Evolutionary conservation across 805 yeast species (phyloP).

Genomic region (Myxozyma neglecta): DNA sequence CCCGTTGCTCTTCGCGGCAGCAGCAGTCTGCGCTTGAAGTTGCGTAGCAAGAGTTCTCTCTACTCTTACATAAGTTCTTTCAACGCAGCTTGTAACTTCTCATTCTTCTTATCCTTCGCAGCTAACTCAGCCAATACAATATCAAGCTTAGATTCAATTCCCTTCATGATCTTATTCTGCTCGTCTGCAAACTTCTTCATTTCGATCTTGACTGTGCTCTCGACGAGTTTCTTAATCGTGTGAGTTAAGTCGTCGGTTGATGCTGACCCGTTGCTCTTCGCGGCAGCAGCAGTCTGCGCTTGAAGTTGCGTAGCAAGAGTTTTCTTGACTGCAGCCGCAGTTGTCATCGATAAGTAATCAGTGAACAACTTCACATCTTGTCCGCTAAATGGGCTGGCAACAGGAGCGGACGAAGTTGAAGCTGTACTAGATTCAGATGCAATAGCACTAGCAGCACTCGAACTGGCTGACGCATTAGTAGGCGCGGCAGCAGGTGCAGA

Average conservation of each 20-base stretch:
- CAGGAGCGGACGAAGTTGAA: not conserved
- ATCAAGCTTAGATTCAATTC: slow-evolving; percentile 12
- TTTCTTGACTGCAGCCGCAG: slow-evolving; percentile 7
- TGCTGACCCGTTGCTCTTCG: not conserved
- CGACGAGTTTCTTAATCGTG: not conserved
- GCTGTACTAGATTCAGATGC: not conserved
- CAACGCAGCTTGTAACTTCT: slow-evolving; percentile 6
- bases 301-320: slow-evolving; percentile 1
- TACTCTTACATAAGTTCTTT: not conserved
- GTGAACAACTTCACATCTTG: not conserved
- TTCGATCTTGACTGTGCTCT: not conserved
- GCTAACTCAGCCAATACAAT: slow-evolving; percentile 1
- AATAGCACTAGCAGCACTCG: not conserved
- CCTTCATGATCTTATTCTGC: slow-evolving; percentile 1
- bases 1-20: too few relatives aligned
- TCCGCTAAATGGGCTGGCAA: not conserved
- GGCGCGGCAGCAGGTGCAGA: not conserved
- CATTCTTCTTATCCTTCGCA: slow-evolving; percentile 8
- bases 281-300: not conserved
- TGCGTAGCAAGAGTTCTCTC: too few relatives aligned
- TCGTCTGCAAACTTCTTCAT: not conserved
- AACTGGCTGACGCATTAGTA: not conserved
- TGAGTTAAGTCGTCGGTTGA: not conserved
- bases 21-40: too few relatives aligned
- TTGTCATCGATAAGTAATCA: not conserved